Evolutionary conservation across 2,329 filamentous ascomycete species (phyloP).

Genomic region (Acrodontium crateriforme): DNA sequence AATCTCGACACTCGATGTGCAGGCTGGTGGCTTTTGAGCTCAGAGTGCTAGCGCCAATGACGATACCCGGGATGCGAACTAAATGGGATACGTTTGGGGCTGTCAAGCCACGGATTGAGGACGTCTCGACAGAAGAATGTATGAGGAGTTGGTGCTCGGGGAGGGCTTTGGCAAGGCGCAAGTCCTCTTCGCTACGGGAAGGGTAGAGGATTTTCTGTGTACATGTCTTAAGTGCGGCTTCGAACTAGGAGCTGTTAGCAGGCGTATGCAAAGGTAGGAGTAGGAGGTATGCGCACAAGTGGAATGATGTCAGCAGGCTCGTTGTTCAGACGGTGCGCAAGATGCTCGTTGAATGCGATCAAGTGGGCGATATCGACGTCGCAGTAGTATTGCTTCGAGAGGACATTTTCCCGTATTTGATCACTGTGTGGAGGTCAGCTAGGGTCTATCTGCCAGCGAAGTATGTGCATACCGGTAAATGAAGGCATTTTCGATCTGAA

Average conservation of each 20-base stretch:
- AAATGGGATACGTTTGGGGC: conserved; percentile 85
- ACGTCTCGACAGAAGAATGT: conserved; percentile 79
- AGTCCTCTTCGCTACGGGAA: conserved; percentile 47
- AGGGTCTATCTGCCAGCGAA: conserved; percentile 1
- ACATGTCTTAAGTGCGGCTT: conserved; percentile 76
- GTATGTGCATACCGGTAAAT: conserved; percentile 60
- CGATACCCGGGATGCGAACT: conserved; percentile 93
- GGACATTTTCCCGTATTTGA: conserved; percentile 85
- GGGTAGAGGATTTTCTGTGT: conserved; percentile 90
- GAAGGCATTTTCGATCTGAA: conserved; percentile 85
- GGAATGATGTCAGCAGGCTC: conserved; percentile 90
- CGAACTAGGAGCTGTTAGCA: conserved; percentile 49
- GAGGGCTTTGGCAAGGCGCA: conserved; percentile 29
- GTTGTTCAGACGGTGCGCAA: conserved; percentile 77
- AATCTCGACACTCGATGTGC: conserved; percentile 78
- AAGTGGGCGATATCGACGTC: conserved; percentile 92
- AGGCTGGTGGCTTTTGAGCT: conserved; percentile 88
- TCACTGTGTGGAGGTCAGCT: conserved; percentile 48
- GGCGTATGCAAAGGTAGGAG: conserved; percentile 9
- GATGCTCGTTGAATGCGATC: conserved; percentile 90
- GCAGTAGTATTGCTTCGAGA: conserved; percentile 89
- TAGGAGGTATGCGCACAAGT: conserved; percentile 43
- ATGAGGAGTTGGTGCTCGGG: conserved; percentile 91
- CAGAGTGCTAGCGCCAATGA: conserved; percentile 92
- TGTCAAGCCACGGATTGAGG: conserved; percentile 86